These are phyloP conservation scores for Phialemonium atrogriseum DNA, from an alignment of 2,329 filamentous ascomycete species.

Conservation along the genomic window DNA sequence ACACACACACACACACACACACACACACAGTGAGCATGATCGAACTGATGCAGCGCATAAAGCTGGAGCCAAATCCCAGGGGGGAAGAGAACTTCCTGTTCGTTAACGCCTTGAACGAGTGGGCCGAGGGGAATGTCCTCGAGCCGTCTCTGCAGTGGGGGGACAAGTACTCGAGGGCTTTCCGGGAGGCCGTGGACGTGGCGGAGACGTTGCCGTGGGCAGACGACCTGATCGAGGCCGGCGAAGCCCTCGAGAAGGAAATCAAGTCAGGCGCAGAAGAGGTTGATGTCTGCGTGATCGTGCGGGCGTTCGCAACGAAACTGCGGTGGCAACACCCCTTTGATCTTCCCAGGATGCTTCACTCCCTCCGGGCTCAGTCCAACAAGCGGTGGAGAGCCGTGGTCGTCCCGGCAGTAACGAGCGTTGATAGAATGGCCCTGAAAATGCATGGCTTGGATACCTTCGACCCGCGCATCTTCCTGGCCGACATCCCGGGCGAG, in stretches of 20 bases:
- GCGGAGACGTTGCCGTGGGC: slow-evolving; percentile 4
- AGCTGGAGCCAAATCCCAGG: slow-evolving; percentile 6
- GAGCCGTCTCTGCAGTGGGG: slow-evolving; percentile 8
- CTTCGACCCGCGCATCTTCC: slow-evolving; percentile 4
- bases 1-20: no score
- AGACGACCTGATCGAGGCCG: slow-evolving; percentile 5
- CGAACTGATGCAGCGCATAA: slow-evolving; percentile 5
- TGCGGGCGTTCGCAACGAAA: slow-evolving; percentile 2
- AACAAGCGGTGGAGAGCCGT: slow-evolving; percentile 7
- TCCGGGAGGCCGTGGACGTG: slow-evolving; percentile 4
- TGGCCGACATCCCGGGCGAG: not conserved
- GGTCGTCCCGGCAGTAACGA: slow-evolving; percentile 1
- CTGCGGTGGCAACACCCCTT: slow-evolving; percentile 1
- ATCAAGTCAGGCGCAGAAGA: not conserved
- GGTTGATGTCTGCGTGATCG: slow-evolving; percentile 7
- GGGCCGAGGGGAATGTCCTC: slow-evolving; percentile 10
- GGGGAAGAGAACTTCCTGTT: slow-evolving; percentile 8
- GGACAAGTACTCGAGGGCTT: slow-evolving; percentile 3
- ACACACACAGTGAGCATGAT: slow-evolving; percentile 1
- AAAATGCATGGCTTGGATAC: slow-evolving; percentile 4
- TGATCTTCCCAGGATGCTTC: slow-evolving; percentile 4
- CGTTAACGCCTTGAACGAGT: slow-evolving; percentile 9
- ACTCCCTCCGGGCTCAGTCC: slow-evolving; percentile 3
- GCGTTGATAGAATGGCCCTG: not conserved
- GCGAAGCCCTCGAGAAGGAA: slow-evolving; percentile 2